These are phyloP conservation scores for Cladosporium sp. DNA, from an alignment of 2,329 filamentous ascomycete species.

Conservation along the genomic window DNA sequence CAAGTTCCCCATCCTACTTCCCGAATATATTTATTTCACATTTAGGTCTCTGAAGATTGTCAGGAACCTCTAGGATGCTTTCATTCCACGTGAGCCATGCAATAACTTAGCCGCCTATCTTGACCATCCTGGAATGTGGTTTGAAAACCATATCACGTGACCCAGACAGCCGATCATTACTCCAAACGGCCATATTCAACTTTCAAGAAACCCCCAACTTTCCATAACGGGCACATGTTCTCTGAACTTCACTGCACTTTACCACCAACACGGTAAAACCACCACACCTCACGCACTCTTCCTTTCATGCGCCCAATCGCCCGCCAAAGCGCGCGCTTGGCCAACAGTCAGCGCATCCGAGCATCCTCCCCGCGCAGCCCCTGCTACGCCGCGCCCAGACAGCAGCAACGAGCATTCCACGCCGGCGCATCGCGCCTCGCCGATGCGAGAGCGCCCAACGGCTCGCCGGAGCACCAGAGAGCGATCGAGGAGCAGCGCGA, in stretches of 20 bases:
- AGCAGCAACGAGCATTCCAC: slow-evolving; percentile 22
- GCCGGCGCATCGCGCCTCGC: slow-evolving; percentile 15
- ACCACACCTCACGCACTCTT: neutral
- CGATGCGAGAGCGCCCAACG: slow-evolving; percentile 19
- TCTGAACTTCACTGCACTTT: neutral
- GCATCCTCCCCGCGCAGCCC: slow-evolving; percentile 17
- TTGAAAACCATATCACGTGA: no score
- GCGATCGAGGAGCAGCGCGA: slow-evolving; percentile 19
- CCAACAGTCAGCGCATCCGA: slow-evolving; percentile 19
- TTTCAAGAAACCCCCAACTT: no score
- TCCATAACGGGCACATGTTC: no score
- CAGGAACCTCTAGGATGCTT: no score
- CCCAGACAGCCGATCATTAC: no score
- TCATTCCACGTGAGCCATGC: no score
- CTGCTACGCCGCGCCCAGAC: neutral
- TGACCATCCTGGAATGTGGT: no score
- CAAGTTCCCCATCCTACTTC: no score
- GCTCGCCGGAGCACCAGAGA: slow-evolving; percentile 18
- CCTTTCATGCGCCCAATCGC: slow-evolving; percentile 26
- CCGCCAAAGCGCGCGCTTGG: slow-evolving; percentile 30
- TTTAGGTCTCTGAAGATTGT: no score
- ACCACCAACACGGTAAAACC: neutral
- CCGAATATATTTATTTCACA: no score
- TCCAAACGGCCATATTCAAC: no score
- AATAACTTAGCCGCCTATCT: no score